Base-by-base conservation (phyloP, 2,329 filamentous ascomycete species). In the Gnomoniopsis sp. region DNA sequence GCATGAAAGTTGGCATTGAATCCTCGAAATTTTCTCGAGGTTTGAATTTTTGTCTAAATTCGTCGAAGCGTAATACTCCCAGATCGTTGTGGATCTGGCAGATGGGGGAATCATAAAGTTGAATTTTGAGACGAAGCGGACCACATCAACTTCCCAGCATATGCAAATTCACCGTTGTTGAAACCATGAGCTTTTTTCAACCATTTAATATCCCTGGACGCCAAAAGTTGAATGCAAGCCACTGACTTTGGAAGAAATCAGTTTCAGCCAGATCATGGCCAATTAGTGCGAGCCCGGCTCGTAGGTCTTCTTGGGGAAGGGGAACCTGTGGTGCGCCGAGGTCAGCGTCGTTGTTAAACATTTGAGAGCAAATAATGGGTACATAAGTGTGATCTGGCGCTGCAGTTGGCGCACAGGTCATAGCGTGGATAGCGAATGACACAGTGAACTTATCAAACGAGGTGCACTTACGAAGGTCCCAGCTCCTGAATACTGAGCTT, bases 401-500 rank as follows among this genome's bases (percentile, higher is more conserved):
- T 67, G 67, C 34, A 36, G 51, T 8, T 21, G 46, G 33, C 53
- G 49, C 49, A 50, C 48, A 33, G n/a, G 11, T 36, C 23, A 44
- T 44, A 50, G 49, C 36, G 26, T 54, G 55, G 48, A 49, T 43
- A 61, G 43, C 22, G 46, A 6, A 55, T 55, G 22, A 54, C 30
- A 62, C 6, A 26, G 21, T 55, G 34, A 34, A 11, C 19, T 47
- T 52, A 41, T 53, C 34, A 56, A 49, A 52, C 53, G 44, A 55
- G 26, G 15, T 33, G 33, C 56, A 89, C 90, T 83, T 88, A 98
- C 89, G 92, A 95, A 77, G 93, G 93, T 69, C 95, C 95, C 68
- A 97, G 81, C 79, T 98, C 93, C 79, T 93, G 88, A 74, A 99
- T 93, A 82, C 92, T 95, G 70, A 96, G 81, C 71, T 89, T 88